Evolutionary conservation across 345 rosid genomes (phyloP).

Genomic region (Linum lewisii): DNA sequence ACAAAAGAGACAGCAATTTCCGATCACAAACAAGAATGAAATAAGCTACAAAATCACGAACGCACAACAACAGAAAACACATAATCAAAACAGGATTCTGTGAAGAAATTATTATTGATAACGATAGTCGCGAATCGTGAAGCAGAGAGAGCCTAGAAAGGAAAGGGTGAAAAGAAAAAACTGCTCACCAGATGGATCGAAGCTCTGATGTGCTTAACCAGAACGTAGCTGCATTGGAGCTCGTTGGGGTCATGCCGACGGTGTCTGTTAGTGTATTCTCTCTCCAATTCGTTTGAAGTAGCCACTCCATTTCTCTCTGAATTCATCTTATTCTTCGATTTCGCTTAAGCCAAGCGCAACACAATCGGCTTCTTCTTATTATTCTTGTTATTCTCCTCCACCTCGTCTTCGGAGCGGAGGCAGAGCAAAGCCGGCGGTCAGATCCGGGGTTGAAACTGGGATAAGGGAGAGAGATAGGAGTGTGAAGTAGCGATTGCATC

Average conservation of each 20-base stretch:
- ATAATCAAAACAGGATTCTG: no score
- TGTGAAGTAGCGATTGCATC: no score
- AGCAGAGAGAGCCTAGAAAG: neutral
- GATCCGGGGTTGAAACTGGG: no score
- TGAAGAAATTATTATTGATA: no score
- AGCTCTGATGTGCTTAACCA: constrained; percentile 11
- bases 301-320: neutral
- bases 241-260: constrained; percentile 8
- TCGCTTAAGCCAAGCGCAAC: neutral
- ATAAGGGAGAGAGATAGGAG: no score
- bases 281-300: neutral
- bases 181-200: constrained; percentile 5
- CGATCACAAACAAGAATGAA: no score
- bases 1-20: no score
- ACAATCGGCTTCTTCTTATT: neutral
- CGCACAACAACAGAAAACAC: no score
- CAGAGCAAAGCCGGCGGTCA: no score
- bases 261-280: constrained; percentile 1
- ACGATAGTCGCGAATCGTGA: no score
- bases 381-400: neutral
- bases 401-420: no score
- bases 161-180: neutral
- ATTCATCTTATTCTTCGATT: neutral
- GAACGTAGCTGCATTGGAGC: constrained; percentile 5
- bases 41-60: no score